phyloP scores from a whole-genome alignment of 164 flowering plant genomes.

The Euptelea pleiosperma region DNA sequence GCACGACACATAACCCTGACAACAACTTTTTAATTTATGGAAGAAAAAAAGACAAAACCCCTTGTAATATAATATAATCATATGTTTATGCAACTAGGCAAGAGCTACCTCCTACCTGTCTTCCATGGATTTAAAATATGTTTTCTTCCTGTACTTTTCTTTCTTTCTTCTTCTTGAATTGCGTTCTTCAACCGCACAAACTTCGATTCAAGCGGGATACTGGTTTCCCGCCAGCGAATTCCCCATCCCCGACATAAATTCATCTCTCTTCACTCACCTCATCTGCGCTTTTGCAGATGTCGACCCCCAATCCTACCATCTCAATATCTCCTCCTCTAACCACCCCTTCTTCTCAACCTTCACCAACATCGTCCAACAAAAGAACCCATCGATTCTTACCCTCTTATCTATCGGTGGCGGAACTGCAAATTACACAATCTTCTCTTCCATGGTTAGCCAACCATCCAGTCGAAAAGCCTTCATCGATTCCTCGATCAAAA shows the following conservation, averaged over 20 bases:
- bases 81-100: no score
- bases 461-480: slow-evolving; percentile 26
- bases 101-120: no score
- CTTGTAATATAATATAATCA: no score
- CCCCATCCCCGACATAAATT: slow-evolving; percentile 18
- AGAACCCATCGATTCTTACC: no score
- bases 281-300: slow-evolving; percentile 40
- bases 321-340: slow-evolving; percentile 25
- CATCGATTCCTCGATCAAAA: slow-evolving; percentile 39
- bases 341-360: slow-evolving; percentile 24
- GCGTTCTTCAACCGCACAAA: neutral
- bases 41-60: no score
- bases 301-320: slow-evolving; percentile 18
- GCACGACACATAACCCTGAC: no score
- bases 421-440: slow-evolving; percentile 10
- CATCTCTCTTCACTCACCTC: slow-evolving; percentile 48
- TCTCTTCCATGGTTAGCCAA: slow-evolving; percentile 36
- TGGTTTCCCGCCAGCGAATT: slow-evolving; percentile 27
- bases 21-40: no score
- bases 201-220: slow-evolving; percentile 20
- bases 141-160: slow-evolving; percentile 1
- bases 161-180: neutral
- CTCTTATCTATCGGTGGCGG: slow-evolving; percentile 41
- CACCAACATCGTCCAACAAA: no score
- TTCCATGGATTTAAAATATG: slow-evolving; percentile 9